Evolutionary conservation across 441 rosid genomes (phyloP).

Genomic region (Eutrema salsugineum): DNA sequence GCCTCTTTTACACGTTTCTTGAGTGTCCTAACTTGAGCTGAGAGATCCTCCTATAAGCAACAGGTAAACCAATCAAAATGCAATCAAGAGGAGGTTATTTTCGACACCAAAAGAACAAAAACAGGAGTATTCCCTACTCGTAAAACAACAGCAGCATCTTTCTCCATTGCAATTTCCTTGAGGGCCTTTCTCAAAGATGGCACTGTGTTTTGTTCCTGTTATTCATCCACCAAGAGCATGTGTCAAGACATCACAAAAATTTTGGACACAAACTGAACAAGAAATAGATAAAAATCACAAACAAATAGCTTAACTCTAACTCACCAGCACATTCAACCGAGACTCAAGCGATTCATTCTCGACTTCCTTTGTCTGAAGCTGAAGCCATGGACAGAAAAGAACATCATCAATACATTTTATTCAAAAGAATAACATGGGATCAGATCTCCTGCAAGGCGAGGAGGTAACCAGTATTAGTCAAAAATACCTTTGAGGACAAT

Average conservation of each 20-base stretch:
- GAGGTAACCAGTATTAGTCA: neutral
- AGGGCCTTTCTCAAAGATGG: slow-evolving; percentile 95
- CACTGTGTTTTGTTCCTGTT: slow-evolving; percentile 81
- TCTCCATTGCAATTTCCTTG: slow-evolving; percentile 96
- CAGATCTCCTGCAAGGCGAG: neutral
- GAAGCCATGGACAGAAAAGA: slow-evolving; percentile 12
- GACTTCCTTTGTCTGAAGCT: slow-evolving; percentile 68
- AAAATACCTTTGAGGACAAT: slow-evolving; percentile 53
- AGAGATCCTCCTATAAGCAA: slow-evolving; percentile 76
- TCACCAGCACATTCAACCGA: slow-evolving; percentile 72
- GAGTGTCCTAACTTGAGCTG: slow-evolving; percentile 88
- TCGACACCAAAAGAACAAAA: neutral
- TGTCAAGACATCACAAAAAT: neutral
- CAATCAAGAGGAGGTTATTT: neutral
- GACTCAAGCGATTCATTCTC: slow-evolving; percentile 55
- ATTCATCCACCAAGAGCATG: slow-evolving; percentile 5
- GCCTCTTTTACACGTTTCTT: slow-evolving; percentile 90
- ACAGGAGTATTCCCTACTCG: slow-evolving; percentile 41
- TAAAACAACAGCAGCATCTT: slow-evolving; percentile 97
- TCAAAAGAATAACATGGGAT: neutral
- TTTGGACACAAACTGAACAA: neutral
- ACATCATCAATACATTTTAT: slow-evolving; percentile 7
- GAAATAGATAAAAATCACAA: neutral
- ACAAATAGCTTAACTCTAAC: neutral
- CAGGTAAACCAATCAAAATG: slow-evolving; percentile 1